phyloP scores from a whole-genome alignment of 768 basidiomycete genomes.

The Suillus cothurnatus region DNA sequence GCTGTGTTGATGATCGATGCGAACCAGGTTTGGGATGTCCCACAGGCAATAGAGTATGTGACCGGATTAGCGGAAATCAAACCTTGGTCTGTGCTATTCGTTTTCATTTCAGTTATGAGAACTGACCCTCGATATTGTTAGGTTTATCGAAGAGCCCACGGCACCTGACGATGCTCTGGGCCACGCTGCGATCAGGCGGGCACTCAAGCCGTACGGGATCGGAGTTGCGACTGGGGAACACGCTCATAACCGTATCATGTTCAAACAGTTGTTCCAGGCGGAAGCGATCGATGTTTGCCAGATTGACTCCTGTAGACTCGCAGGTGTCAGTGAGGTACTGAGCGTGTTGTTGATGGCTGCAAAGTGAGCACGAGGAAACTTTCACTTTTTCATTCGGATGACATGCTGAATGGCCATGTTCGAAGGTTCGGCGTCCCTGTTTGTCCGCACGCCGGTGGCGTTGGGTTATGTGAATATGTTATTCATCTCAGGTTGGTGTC shows the following conservation, averaged over 20 bases:
- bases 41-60: slow-evolving; percentile 91
- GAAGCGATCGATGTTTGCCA: slow-evolving; percentile 95
- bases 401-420: slow-evolving; percentile 11
- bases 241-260: slow-evolving; percentile 92
- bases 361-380: slow-evolving; percentile 50
- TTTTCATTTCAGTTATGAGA: background rate
- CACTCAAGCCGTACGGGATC: slow-evolving; percentile 75
- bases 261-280: slow-evolving; percentile 90
- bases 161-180: slow-evolving; percentile 91
- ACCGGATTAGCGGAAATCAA: slow-evolving; percentile 75
- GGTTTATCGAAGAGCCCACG: slow-evolving; percentile 95
- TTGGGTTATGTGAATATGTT: slow-evolving; percentile 91
- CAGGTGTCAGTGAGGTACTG: slow-evolving; percentile 93
- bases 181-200: slow-evolving; percentile 78
- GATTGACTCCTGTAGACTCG: slow-evolving; percentile 92
- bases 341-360: slow-evolving; percentile 88
- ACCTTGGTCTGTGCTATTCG: slow-evolving; percentile 66
- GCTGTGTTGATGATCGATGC: slow-evolving; percentile 97
- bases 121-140: slow-evolving; percentile 24
- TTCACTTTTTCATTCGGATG: slow-evolving; percentile 2
- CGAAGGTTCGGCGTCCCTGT: slow-evolving; percentile 77
- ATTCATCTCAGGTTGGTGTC: slow-evolving; percentile 69
- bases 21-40: slow-evolving; percentile 96
- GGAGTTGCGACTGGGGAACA: slow-evolving; percentile 96
- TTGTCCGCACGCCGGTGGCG: slow-evolving; percentile 94